phyloP scores from a whole-genome alignment of 768 basidiomycete genomes.

The Mycena albidolilacea region DNA sequence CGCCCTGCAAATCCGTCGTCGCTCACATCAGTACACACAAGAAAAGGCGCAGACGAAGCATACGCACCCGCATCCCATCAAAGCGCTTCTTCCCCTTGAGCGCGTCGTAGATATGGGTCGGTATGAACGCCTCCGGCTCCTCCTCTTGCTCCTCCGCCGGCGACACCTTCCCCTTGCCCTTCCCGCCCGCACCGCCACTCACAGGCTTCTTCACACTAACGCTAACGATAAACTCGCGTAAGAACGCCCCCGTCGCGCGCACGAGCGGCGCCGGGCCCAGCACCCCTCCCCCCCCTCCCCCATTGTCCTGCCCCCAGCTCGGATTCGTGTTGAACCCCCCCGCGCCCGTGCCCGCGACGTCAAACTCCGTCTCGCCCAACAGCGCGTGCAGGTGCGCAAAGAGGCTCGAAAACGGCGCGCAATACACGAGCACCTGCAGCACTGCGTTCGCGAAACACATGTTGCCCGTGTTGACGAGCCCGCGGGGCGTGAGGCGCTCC shows the following conservation, averaged over 20 bases:
- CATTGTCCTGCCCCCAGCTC: background rate
- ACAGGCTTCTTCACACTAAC: conserved; percentile 43
- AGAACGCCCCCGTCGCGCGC: conserved; percentile 78
- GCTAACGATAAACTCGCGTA: conserved; percentile 77
- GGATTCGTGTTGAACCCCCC: background rate
- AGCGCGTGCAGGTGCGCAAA: conserved; percentile 60
- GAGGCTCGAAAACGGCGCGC: conserved; percentile 86
- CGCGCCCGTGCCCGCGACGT: background rate
- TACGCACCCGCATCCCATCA: conserved; percentile 89
- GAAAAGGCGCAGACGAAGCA: conserved; percentile 2
- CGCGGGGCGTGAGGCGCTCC: conserved; percentile 64
- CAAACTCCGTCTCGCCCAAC: conserved; percentile 41
- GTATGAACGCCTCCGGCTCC: conserved; percentile 81
- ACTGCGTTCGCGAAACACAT: conserved; percentile 99
- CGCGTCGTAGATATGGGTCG: conserved; percentile 90
- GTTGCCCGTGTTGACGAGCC: conserved; percentile 94
- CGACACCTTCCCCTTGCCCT: conserved; percentile 58
- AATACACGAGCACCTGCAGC: conserved; percentile 91
- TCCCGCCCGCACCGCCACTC: conserved; percentile 33
- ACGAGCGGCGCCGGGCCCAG: conserved; percentile 65
- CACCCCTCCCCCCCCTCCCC: conserved; percentile 38
- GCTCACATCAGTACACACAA: background rate
- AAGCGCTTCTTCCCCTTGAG: conserved; percentile 95
- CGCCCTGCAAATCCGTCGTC: conserved; percentile 63
- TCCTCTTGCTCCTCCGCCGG: conserved; percentile 63